Base-by-base conservation (phyloP, 2,329 filamentous ascomycete species). In the Monilinia polystroma region DNA sequence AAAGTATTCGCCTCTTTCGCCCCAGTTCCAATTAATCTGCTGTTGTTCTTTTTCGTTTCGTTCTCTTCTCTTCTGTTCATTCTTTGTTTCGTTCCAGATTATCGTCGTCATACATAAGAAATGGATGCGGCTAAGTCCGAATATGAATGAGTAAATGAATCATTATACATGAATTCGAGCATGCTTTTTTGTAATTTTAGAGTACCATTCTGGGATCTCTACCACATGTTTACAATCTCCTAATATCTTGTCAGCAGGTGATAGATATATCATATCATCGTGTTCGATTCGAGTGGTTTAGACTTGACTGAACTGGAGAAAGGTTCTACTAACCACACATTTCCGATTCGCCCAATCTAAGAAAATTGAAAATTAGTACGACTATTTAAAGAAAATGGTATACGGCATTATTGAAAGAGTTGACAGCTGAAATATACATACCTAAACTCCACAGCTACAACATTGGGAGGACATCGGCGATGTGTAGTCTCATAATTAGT, bases 391-490 rank as follows among this genome's bases (percentile, higher is more conserved):
- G n/a, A n/a, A 57, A 20, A 16, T 43, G 32, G 26, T 18, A 32
- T 52, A 43, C 35, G 29, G 18, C n/a, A 18, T 53, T 26, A 32
- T 32, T n/a, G 53, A 66, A 47, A 51, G 54, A 58, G 18, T 10
- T 49, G 10, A 43, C 12, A 43, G 41, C 18, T 20, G 16, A 8
- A 41, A 52, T 64, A 41, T 62, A 70, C 67, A 68, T 66, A 73
- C 73, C 73, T 68, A 62, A 70, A 74, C 58, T 74, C 70, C 58
- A 73, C 70, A 12, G 74, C 72, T 54, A 75, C 83, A 41, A 86
- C 80, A 69, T 84, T 84, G 20, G 82, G 80, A 29, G 81, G 81
- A 75, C 84, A 86, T 68, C 84, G 78, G 69, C 80, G 81, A 70
- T 85, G 84, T 43, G 83, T 84, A 71, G 82, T 80, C 75, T 79